A percentile compares a stretch with the other conserved stretches of the same genome.
These are phyloP conservation scores for Rhipidocladum racemiflorum DNA, from an alignment of 176 grass and related monocot species.

Conservation along the genomic window DNA sequence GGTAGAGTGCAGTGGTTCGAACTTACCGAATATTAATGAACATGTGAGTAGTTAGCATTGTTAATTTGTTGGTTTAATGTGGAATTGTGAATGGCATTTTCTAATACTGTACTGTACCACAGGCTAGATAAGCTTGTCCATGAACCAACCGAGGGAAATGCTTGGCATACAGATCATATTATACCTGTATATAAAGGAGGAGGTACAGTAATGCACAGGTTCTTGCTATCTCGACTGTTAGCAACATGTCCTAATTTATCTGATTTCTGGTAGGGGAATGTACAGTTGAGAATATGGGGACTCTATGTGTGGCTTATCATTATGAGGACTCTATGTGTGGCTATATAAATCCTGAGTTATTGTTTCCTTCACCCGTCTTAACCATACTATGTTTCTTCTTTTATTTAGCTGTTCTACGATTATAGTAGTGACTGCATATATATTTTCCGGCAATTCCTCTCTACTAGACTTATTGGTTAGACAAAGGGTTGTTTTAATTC, in stretches of 20 bases:
- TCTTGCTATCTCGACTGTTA: conserved; percentile 8
- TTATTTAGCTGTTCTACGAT: too few relatives aligned
- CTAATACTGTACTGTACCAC: background rate
- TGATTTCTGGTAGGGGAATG: conserved; percentile 68
- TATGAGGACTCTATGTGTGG: too few relatives aligned
- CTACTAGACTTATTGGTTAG: too few relatives aligned
- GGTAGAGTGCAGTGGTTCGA: background rate
- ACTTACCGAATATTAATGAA: background rate
- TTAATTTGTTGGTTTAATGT: conserved; percentile 34
- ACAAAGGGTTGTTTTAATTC: too few relatives aligned
- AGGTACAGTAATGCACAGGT: conserved; percentile 45
- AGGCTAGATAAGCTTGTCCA: conserved; percentile 66
- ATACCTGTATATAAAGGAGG: conserved; percentile 87
- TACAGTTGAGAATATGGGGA: conserved; percentile 84
- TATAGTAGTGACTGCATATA: too few relatives aligned
- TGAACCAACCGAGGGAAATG: conserved; percentile 80
- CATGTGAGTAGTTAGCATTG: background rate
- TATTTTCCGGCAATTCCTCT: too few relatives aligned
- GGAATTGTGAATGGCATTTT: background rate
- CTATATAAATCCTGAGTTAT: too few relatives aligned
- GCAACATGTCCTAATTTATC: conserved; percentile 32
- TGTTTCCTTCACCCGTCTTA: too few relatives aligned
- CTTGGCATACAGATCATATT: conserved; percentile 92
- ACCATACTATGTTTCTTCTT: too few relatives aligned
- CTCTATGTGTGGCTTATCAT: conserved; percentile 93